These are phyloP conservation scores for Theobroma cacao DNA, from an alignment of 345 rosid species.

Conservation along the genomic window DNA sequence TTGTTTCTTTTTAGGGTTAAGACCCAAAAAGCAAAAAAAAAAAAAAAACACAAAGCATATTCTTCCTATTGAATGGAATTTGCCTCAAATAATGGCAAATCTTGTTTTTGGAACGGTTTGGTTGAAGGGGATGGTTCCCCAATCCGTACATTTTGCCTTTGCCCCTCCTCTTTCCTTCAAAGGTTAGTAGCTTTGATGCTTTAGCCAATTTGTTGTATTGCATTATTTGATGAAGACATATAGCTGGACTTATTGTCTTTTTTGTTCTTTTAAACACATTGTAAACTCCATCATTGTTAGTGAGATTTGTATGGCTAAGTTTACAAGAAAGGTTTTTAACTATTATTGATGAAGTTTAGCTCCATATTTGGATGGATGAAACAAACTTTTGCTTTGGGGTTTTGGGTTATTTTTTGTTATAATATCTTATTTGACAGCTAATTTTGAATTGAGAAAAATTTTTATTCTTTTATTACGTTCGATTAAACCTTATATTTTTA, in stretches of 20 bases:
- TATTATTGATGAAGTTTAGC: neutral
- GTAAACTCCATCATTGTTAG: neutral
- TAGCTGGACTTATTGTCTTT: neutral
- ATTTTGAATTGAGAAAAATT: too few relatives aligned
- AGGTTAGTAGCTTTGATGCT: too few relatives aligned
- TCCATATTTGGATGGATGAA: neutral
- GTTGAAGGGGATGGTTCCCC: neutral
- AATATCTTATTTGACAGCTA: neutral
- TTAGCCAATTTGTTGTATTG: neutral
- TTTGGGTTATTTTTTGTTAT: too few relatives aligned
- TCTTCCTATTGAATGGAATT: neutral
- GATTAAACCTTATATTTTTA: too few relatives aligned
- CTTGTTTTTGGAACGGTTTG: neutral
- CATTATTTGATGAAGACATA: neutral
- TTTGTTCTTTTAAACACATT: neutral
- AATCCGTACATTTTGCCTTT: neutral
- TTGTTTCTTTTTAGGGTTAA: neutral
- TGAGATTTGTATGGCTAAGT: neutral
- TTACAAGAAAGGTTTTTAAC: neutral
- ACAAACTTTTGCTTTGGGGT: neutral
- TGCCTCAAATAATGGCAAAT: neutral
- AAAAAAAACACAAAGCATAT: neutral
- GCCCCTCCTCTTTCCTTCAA: neutral
- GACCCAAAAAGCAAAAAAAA: neutral
- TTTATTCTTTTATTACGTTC: too few relatives aligned